Conservation (phyloP, 2,329 filamentous ascomycete species). For the Triangularia setosa region DNA sequence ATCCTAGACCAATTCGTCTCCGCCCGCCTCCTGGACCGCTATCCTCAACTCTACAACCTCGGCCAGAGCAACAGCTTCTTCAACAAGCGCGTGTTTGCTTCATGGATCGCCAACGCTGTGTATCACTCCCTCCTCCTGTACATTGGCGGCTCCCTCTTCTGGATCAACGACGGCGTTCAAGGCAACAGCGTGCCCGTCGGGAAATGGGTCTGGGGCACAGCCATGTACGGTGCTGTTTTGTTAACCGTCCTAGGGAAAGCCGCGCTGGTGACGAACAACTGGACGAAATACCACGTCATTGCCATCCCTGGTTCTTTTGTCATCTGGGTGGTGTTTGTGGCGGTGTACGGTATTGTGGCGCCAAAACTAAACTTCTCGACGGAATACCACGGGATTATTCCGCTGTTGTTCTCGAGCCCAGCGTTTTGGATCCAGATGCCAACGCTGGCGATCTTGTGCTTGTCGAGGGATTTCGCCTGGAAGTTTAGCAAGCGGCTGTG, state of each 20-base stretch:
- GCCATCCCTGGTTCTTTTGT: slow-evolving; percentile 91
- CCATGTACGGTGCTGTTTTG: slow-evolving; percentile 90
- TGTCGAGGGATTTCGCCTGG: slow-evolving; percentile 88
- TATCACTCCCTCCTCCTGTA: slow-evolving; percentile 96
- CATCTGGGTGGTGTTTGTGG: slow-evolving; percentile 88
- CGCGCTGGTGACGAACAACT: slow-evolving; percentile 90
- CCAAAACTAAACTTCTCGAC: slow-evolving; percentile 75
- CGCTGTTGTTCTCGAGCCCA: slow-evolving; percentile 73
- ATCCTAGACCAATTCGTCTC: slow-evolving; percentile 98
- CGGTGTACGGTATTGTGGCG: slow-evolving; percentile 79
- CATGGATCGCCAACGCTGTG: slow-evolving; percentile 91
- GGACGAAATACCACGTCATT: slow-evolving; percentile 97
- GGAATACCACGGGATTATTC: slow-evolving; percentile 83
- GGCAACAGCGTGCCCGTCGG: slow-evolving; percentile 77
- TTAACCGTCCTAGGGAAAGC: slow-evolving; percentile 93
- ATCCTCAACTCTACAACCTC: slow-evolving; percentile 91
- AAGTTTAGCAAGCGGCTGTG: slow-evolving; percentile 99
- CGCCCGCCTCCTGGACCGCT: slow-evolving; percentile 85
- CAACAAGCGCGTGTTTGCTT: slow-evolving; percentile 83
- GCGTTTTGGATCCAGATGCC: slow-evolving; percentile 91
- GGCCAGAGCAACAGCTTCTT: slow-evolving; percentile 94
- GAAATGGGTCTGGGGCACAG: slow-evolving; percentile 97
- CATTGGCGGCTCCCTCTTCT: slow-evolving; percentile 76
- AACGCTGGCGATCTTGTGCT: slow-evolving; percentile 73
- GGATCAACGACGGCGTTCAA: slow-evolving; percentile 73